phyloP scores from a whole-genome alignment of 2,329 filamentous ascomycete genomes.

The Exophiala viscosa region DNA sequence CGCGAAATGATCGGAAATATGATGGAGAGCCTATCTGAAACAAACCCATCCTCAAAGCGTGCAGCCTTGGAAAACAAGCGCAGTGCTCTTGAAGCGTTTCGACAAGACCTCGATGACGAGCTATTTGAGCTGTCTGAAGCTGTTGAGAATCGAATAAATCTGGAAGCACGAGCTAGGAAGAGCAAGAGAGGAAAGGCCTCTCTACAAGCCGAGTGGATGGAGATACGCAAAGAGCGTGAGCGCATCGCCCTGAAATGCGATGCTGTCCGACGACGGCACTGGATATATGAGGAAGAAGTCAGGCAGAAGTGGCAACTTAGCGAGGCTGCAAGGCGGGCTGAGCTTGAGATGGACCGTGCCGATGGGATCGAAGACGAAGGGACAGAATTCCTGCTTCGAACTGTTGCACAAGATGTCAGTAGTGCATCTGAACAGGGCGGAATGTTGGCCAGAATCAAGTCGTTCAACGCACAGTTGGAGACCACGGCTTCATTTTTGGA shows the following conservation, averaged over 20 bases:
- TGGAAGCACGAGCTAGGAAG: conserved; percentile 44
- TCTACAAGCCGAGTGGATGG: conserved; percentile 46
- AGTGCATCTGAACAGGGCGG: conserved; percentile 39
- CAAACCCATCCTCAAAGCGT: conserved; percentile 20
- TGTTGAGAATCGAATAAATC: conserved; percentile 48
- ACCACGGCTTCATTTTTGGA: conserved; percentile 28
- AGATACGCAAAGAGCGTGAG: conserved; percentile 47
- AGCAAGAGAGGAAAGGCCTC: conserved; percentile 45
- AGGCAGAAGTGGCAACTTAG: conserved; percentile 25
- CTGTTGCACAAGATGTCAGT: conserved; percentile 41
- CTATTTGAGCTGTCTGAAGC: conserved; percentile 52
- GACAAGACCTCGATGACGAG: conserved; percentile 46
- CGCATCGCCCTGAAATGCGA: conserved; percentile 50
- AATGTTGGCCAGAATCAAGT: conserved; percentile 38
- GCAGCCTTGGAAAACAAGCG: conserved; percentile 40
- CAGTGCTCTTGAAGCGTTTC: conserved; percentile 48
- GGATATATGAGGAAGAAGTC: conserved; percentile 37
- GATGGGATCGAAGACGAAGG: conserved; percentile 31
- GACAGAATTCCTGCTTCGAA: conserved; percentile 43
- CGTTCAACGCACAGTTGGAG: conserved; percentile 44
- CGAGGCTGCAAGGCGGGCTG: conserved; percentile 38
- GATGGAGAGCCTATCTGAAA: conserved; percentile 44
- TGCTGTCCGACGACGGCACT: conserved; percentile 42
- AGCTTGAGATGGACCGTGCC: conserved; percentile 39
- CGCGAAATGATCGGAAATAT: conserved; percentile 47